Base-by-base conservation (phyloP, 495 filamentous ascomycete genomes). In the Choiromyces venosus region DNA sequence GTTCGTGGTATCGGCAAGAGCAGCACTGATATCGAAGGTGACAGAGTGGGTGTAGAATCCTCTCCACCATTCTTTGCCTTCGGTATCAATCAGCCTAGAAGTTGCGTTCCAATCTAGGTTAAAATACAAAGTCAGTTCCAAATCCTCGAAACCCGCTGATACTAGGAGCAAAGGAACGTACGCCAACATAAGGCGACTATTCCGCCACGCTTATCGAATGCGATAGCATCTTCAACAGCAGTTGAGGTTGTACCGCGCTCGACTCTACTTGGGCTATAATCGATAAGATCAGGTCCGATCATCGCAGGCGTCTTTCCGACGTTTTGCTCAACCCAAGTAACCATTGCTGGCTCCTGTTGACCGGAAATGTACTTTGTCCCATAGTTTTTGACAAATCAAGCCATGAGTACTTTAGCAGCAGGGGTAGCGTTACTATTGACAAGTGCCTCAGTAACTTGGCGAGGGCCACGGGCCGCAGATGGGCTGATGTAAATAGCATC, bases 161-260 rank as follows among this genome's bases (percentile, higher is more conserved):
- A 18, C 10, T 44, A 9, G 19, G 37, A 33, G 35, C 38, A 10
- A 39, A 35, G 66, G 21, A 7, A 74, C 74, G 33, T 33, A 76
- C 86, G 85, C 85, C 85, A 86, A 10, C 82, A 76, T 16, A 86
- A 81, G 0, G 84, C 82, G 10, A 86, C 79, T 67, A 86, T 84
- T 25, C 85, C 85, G 68, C 84, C 84, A 8, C 79, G 76, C 10
- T 78, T 72, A 46, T 81, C 80, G 71, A 83, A 84, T 16, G 77
- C 73, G 46, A 86, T 85, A 9, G 85, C 84, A 12, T 86, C 83
- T 71, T 86, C 85, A 10, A 86, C 79, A 7, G 84, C 75, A 2
- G 73, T 83, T 37, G 81, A 79, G 10, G 76, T 73, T 14, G 80
- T 80, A 25, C 84, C 85, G 5, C 78, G 81, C 61, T 82, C 82